A percentile compares a stretch with the other conserved stretches of the same genome.
These are phyloP conservation scores for Verticillium isaacii DNA, from an alignment of 2,329 filamentous ascomycete genomes.

Conservation along the genomic window DNA sequence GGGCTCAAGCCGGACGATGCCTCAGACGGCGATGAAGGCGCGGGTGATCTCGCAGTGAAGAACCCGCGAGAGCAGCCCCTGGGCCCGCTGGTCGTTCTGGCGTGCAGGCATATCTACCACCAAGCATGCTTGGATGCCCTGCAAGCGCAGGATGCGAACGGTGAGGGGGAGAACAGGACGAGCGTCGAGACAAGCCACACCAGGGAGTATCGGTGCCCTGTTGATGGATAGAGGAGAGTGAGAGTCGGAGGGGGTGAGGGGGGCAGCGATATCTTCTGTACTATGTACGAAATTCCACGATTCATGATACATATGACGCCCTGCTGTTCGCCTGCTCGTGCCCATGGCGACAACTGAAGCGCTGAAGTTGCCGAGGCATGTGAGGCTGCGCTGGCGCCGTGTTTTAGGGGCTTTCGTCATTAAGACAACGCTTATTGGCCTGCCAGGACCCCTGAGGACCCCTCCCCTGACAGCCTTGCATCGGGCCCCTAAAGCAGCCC, in stretches of 20 bases:
- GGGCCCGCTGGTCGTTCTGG: conserved; percentile 62
- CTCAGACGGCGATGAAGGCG: conserved; percentile 26
- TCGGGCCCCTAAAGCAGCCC: background rate
- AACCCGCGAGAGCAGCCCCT: conserved; percentile 41
- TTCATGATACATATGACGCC: conserved; percentile 5
- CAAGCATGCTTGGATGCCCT: conserved; percentile 63
- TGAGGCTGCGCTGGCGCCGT: background rate
- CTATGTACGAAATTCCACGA: conserved; percentile 12
- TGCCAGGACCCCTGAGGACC: background rate
- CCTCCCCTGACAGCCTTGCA: background rate
- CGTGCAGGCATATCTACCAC: conserved; percentile 69
- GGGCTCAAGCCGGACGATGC: conserved; percentile 29
- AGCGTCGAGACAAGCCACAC: conserved; percentile 36
- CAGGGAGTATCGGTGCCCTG: conserved; percentile 50
- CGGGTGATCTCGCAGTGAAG: conserved; percentile 18
- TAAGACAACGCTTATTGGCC: background rate
- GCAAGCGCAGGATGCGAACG: conserved; percentile 43
- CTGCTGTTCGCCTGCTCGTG: background rate
- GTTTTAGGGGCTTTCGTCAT: background rate
- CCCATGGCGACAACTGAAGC: background rate
- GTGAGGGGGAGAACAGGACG: conserved; percentile 33
- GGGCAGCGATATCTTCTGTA: conserved; percentile 6
- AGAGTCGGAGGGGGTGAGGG: no score
- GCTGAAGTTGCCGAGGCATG: background rate
- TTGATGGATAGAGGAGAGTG: conserved; percentile 40